Conservation (phyloP, 371 early-diverging fungal species). For the Mortierella sp. region DNA sequence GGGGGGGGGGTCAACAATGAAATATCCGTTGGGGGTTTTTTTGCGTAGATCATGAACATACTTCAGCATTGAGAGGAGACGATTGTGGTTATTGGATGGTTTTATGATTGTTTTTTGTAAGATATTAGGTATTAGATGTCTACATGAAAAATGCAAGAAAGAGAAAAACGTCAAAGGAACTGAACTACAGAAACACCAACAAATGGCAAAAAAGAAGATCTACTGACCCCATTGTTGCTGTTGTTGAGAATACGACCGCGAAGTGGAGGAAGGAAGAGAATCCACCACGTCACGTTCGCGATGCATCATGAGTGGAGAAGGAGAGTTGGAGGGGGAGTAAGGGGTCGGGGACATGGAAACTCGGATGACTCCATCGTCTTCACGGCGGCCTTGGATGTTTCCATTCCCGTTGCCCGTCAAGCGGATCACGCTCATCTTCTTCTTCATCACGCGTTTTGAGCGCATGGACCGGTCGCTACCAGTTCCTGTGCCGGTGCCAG, state of each 20-base stretch:
- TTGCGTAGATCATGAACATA: no score
- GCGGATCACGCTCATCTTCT: constrained; percentile 30
- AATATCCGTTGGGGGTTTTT: no score
- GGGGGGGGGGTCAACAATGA: no score
- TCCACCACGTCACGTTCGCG: background rate
- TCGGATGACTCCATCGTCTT: constrained; percentile 28
- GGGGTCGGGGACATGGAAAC: constrained; percentile 13
- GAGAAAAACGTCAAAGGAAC: background rate
- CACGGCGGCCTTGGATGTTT: constrained; percentile 22
- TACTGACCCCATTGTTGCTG: background rate
- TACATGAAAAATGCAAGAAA: background rate
- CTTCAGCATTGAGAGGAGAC: background rate
- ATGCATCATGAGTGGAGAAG: background rate
- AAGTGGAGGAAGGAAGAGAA: background rate
- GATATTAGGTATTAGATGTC: background rate
- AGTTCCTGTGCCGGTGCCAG: constrained; percentile 20
- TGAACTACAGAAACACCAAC: background rate
- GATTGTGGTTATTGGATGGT: background rate
- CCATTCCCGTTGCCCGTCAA: constrained; percentile 17
- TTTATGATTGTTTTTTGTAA: background rate
- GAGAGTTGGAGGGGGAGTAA: background rate
- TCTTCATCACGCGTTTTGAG: constrained; percentile 27
- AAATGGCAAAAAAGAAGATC: background rate
- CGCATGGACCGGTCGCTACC: constrained; percentile 23
- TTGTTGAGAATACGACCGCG: background rate